Evolutionary conservation across 106 monocot genomes (phyloP), one percentile per base, ranked within the genome.

Genomic region (Apostasia shenzhenica): DNA sequence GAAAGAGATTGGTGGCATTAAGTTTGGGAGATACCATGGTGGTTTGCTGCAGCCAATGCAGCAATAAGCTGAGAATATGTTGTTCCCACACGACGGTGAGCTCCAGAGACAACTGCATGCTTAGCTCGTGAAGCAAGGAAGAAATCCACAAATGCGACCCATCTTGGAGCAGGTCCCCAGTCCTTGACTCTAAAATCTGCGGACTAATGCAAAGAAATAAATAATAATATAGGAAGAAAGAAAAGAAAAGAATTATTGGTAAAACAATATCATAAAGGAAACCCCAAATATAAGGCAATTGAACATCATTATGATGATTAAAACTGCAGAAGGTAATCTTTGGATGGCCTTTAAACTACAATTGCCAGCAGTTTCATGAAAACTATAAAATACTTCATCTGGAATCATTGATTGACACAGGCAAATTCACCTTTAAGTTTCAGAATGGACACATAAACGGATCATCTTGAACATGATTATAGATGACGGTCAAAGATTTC

Each of bases 161-260:
- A 97, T 70, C 97, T 92, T 59, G 97, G 97, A 44, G 97, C 89
- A 2, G 97, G 92, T 38, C 97, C 97, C 97, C 97, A 97, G 68
- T 97, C 97, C 75, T 76, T 89, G 8, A n/a, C 72, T 81, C 97
- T 89, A 54, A 89, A 97, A 72, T 79, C 73, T 57, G 67, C 44
- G 50, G 81, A 55, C 76, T 78, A 49, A 46, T 10, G 45, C 14
- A 43, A 49, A n/a, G 8, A 40, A 45, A 69, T 26, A 38, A 61
- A 7, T 53, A 43, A 54, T n/a, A 42, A 2, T 61, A 51, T 59
- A 44, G 5, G 9, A 8, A 14, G 26, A 26, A 26, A 26, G 26
- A 26, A 26, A 26, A 26, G 26, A 26, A 26, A 26, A 26, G 26
- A 26, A 26, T 26, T 26, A 26, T 26, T 26, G 26, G 26, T 26